phyloP scores from a whole-genome alignment of 1,284 basidiomycete genomes.

The Ganoderma leucocontextum region DNA sequence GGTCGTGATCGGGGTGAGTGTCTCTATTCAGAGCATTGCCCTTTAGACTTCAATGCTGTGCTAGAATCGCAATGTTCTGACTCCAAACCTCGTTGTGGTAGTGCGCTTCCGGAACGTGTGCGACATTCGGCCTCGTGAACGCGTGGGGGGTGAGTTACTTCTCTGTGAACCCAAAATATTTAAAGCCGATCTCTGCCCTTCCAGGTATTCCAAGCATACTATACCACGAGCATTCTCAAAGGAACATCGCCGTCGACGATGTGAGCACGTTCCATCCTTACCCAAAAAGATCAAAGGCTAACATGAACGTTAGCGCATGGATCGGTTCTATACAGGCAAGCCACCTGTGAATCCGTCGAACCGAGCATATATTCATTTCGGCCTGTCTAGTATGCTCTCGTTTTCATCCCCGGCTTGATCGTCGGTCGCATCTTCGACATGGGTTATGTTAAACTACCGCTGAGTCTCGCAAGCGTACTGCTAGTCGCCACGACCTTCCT shows the following conservation, averaged over 20 bases:
- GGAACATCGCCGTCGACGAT: constrained; percentile 58
- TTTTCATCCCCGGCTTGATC: constrained; percentile 56
- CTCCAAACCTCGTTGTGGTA: neutral
- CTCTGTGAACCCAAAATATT: neutral
- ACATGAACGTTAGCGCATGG: constrained; percentile 60
- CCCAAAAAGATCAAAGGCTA: neutral
- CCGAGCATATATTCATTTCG: constrained; percentile 5
- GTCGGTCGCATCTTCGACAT: constrained; percentile 63
- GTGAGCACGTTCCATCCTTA: constrained; percentile 46
- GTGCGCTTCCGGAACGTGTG: constrained; percentile 40
- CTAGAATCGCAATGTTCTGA: neutral
- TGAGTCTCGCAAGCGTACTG: constrained; percentile 42
- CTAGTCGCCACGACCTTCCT: constrained; percentile 57
- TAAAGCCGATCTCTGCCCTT: neutral
- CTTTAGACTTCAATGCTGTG: neutral
- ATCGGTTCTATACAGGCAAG: constrained; percentile 75
- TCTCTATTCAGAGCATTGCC: neutral
- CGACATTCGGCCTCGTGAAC: constrained; percentile 53
- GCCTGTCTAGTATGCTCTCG: constrained; percentile 49
- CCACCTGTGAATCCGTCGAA: neutral
- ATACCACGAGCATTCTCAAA: constrained; percentile 46
- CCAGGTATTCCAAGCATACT: constrained; percentile 57
- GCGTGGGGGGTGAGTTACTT: constrained; percentile 49
- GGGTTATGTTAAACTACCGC: constrained; percentile 54
- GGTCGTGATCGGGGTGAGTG: constrained; percentile 48